Evolutionary conservation across 176 grass and related monocot species (phyloP), one percentile per base, ranked within the genome.

Genomic region (Stipa capillata): DNA sequence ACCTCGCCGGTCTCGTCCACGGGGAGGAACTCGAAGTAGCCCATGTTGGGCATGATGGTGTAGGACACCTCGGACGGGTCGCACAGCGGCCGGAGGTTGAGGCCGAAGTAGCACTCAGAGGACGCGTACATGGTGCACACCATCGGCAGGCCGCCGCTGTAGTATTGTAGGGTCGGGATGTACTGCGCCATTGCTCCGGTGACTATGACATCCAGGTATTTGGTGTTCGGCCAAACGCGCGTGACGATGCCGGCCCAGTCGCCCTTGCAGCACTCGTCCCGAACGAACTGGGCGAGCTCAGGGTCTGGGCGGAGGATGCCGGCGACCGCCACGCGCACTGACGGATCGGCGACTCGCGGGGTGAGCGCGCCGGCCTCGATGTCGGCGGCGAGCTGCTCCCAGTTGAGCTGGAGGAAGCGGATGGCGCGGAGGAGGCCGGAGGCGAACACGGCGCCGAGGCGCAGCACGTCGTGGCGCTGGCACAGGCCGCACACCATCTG

Each of bases 41-140:
- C 92, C 95, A 98, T 98, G 89, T 94, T 98, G 31, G 95, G 95
- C 95, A 98, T 91, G 87, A 98, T 94, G 80, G 95, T 98, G 92
- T 98, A 98, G 39, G 95, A 90, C 18, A 98, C 92, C 61, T 97
- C 92, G 0, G 92, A 87, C 0, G 95, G 95, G 65, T 86, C 73
- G 81, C 95, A 98, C 73, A 94, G 92, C 31, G 95, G 95, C 13
- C 87, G 73, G 43, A 94, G 95, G 86, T 98, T 98, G 3, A 98
- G 52, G 8, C 95, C 95, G 56, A 98, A 98, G 80, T 94, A 98
- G 67, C 95, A 98, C 83, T 98, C 95, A 0, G 95, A 98, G 0
- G 95, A 98, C 0, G 92, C 95, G 63, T 98, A 98, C 95, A 98
- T 98, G 73, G 95, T 98, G 65, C 95, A 98, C 12, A 85, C 92